These are phyloP conservation scores for Cyclotella baltica DNA, from an alignment of 108 stramenopile genomes.

Conservation along the genomic window DNA sequence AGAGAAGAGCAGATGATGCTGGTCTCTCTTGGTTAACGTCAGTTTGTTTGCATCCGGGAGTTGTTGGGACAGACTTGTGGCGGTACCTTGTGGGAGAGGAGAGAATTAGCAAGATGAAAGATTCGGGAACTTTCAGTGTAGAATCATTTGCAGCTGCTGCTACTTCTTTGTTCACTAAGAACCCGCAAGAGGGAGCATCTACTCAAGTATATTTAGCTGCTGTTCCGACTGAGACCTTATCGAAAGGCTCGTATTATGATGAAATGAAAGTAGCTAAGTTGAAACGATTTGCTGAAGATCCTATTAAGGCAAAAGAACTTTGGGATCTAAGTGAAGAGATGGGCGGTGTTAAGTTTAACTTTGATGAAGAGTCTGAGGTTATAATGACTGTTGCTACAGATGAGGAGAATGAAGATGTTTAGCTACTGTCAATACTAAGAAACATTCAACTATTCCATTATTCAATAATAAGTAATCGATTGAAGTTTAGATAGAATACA, in stretches of 20 bases:
- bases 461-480: no score
- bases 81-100: conserved; percentile 70
- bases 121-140: conserved; percentile 31
- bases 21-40: conserved; percentile 59
- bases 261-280: conserved; percentile 58
- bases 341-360: conserved; percentile 58
- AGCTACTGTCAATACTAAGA: no score
- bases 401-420: not conserved
- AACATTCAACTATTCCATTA: no score
- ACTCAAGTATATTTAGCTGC: conserved; percentile 76
- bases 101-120: conserved; percentile 60
- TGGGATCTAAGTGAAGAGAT: conserved; percentile 69
- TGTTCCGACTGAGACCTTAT: conserved; percentile 31
- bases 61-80: conserved; percentile 70
- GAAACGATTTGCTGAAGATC: conserved; percentile 51
- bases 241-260: conserved; percentile 55
- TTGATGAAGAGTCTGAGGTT: not conserved
- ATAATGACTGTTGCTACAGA: not conserved
- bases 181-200: conserved; percentile 65
- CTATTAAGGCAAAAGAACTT: conserved; percentile 56
- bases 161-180: conserved; percentile 50
- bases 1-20: conserved; percentile 57
- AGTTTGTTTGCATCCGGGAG: conserved; percentile 73
- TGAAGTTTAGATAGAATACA: no score
- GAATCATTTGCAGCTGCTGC: conserved; percentile 47